These are phyloP conservation scores for Scenedesmus sp. DNA, from an alignment of 163 green algal species.

Conservation along the genomic window DNA sequence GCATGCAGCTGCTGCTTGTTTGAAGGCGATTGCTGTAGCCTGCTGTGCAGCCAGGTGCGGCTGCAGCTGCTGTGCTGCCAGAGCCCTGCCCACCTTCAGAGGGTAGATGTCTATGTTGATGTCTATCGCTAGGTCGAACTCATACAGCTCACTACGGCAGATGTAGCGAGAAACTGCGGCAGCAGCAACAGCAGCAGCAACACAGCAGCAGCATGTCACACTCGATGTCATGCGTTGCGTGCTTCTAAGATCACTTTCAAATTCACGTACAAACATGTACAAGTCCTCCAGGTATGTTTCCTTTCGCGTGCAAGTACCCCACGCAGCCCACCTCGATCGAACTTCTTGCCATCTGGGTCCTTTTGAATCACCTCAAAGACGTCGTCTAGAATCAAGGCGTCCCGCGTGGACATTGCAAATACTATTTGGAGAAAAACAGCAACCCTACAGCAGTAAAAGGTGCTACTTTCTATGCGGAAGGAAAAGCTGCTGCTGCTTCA, in stretches of 20 bases:
- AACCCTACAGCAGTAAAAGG: not conserved
- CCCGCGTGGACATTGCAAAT: not conserved
- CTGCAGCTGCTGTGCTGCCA: slow-evolving; percentile 5
- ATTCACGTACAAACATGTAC: not conserved
- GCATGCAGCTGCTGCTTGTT: not conserved
- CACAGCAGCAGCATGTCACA: not conserved
- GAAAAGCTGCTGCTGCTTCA: not conserved
- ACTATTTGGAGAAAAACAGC: no score
- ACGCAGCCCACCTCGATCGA: slow-evolving; percentile 90
- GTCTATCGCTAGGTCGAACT: slow-evolving; percentile 95
- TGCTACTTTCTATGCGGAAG: not conserved
- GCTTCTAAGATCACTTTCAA: not conserved
- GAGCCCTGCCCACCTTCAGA: slow-evolving; percentile 67
- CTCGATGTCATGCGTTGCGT: not conserved
- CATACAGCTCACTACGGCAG: slow-evolving; percentile 89
- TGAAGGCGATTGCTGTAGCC: not conserved
- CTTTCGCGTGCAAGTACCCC: not conserved
- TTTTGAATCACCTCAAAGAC: slow-evolving; percentile 92
- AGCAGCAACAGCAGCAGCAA: not conserved
- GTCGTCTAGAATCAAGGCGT: slow-evolving; percentile 81
- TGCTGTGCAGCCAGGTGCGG: not conserved
- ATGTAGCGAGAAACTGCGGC: slow-evolving; percentile 91
- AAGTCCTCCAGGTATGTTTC: not conserved
- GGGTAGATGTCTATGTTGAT: slow-evolving; percentile 97
- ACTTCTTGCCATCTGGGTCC: slow-evolving; percentile 97